Conservation (phyloP, 768 basidiomycete species). For the Flagelloscypha sp. region DNA sequence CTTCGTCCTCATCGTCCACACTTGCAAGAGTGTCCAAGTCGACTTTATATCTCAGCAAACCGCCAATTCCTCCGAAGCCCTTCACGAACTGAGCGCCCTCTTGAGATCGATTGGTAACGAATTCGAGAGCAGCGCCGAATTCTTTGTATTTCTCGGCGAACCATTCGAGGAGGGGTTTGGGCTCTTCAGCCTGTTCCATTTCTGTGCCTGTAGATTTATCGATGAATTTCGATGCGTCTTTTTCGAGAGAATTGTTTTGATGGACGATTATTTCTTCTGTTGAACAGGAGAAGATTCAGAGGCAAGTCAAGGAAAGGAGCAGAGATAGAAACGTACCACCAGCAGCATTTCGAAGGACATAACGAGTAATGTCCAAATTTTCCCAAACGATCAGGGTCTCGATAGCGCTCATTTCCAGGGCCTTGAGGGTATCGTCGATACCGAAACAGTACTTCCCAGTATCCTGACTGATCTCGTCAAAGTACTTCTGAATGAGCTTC, state of each 20-base stretch:
- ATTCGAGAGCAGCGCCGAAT: slow-evolving; percentile 92
- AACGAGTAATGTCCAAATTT: slow-evolving; percentile 86
- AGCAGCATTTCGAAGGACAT: slow-evolving; percentile 84
- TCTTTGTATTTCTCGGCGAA: slow-evolving; percentile 98
- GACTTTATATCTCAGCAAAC: slow-evolving; percentile 93
- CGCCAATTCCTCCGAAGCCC: slow-evolving; percentile 97
- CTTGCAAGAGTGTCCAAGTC: slow-evolving; percentile 79
- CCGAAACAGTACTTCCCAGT: slow-evolving; percentile 96
- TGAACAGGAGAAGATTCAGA: slow-evolving; percentile 2
- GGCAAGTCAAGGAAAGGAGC: not conserved
- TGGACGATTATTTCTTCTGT: slow-evolving; percentile 81
- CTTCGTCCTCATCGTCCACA: slow-evolving; percentile 73
- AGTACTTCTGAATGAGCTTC: slow-evolving; percentile 94
- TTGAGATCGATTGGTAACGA: slow-evolving; percentile 92
- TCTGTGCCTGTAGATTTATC: slow-evolving; percentile 93
- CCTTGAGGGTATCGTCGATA: slow-evolving; percentile 93
- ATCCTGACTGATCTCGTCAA: slow-evolving; percentile 98
- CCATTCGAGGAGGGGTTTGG: slow-evolving; percentile 91
- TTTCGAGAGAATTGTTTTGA: slow-evolving; percentile 74
- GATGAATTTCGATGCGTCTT: slow-evolving; percentile 88
- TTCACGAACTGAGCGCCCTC: slow-evolving; percentile 98
- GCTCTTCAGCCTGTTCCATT: slow-evolving; percentile 86
- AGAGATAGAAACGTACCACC: slow-evolving; percentile 44
- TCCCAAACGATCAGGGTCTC: slow-evolving; percentile 99
- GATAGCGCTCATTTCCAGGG: slow-evolving; percentile 90